Evolutionary conservation across 2,329 filamentous ascomycete genomes (phyloP), one percentile per base, ranked within the genome.

Genomic region (Fusarium hainanense): DNA sequence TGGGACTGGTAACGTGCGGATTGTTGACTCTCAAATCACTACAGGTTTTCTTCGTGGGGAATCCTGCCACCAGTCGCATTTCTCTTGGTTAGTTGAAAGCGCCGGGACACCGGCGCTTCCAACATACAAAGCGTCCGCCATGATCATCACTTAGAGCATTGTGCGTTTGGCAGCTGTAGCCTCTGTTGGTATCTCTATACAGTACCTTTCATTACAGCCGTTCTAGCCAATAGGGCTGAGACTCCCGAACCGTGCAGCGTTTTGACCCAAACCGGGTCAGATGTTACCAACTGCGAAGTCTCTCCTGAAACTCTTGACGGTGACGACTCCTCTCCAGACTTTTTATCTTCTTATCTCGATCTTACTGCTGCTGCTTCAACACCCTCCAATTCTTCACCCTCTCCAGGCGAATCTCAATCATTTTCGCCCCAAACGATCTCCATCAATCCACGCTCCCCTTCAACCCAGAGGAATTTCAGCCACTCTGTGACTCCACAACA

Each of bases 61-160:
- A 11, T n/a, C 1, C 1, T n/a, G 0, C 9, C 16, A 1, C 34
- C 5, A 37, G 18, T n/a, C 12, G 1, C 18, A 0, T n/a, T 37
- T 37, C 12, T 12, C 18, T 37, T 37, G 11, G 6, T 34, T 37
- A 25, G 48, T 51, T 27, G 16, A 40, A 18, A 37, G 48, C 54
- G 54, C 44, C 44, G 54, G 54, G 2, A 13, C 3, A 4, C 54
- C 54, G 54, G 54, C 54, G 54, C 34, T 41, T 25, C 48, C 34
- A 49, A 49, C 54, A 57, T 57, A 41, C 54, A 41, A 14, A 41
- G 12, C 32, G 4, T 25, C 32, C 44, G 25, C 6, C 2, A 57
- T 57, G 54, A 49, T 57, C 54, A 57, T 49, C 34, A 57, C 44
- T 18, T 57, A 57, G 34, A 49, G 16, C 32, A 57, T 40, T 23